Evolutionary conservation across 2,329 filamentous ascomycete genomes (phyloP).

Genomic region (Fusarium praegraminearum): DNA sequence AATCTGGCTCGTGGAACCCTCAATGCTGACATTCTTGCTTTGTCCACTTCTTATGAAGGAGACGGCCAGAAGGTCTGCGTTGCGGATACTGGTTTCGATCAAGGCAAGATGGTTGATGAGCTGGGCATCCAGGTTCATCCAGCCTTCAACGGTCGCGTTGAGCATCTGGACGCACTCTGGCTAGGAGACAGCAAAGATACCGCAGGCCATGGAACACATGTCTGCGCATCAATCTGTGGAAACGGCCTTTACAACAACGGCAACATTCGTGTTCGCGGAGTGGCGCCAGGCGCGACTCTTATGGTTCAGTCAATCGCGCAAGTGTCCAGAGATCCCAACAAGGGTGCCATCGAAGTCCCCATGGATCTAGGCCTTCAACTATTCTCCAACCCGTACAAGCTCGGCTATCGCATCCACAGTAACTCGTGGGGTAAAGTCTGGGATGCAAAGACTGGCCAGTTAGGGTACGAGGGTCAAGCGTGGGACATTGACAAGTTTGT

Average conservation of each 20-base stretch:
- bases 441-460: neutral
- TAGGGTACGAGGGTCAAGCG: neutral
- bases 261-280: neutral
- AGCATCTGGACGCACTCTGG: neutral
- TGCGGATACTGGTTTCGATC: neutral
- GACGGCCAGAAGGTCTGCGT: neutral
- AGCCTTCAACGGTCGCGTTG: neutral
- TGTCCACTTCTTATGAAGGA: neutral
- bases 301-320: neutral
- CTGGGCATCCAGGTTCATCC: neutral
- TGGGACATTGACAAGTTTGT: neutral
- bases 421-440: neutral
- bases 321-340: neutral
- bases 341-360: neutral
- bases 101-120: neutral
- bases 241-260: neutral
- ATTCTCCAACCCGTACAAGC: neutral
- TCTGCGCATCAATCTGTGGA: neutral
- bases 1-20: neutral
- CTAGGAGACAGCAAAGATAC: neutral
- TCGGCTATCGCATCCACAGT: neutral
- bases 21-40: neutral
- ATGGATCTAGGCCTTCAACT: neutral
- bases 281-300: neutral
- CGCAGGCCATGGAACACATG: neutral